Evolutionary conservation across 1,284 basidiomycete genomes (phyloP).

Genomic region (Stygiomarasmius scandens): DNA sequence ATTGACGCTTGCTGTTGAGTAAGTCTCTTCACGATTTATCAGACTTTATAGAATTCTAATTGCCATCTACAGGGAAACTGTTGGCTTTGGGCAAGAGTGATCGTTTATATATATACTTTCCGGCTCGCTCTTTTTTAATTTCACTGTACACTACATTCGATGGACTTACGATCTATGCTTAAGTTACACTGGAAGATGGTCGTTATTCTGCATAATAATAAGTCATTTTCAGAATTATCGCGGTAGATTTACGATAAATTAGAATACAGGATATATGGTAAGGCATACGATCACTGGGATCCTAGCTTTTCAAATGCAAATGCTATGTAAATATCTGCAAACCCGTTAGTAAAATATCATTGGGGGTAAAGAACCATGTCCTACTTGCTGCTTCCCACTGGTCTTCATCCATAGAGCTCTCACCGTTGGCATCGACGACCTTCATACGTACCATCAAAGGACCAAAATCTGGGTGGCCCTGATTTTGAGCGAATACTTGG

Average conservation of each 20-base stretch:
- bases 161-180: neutral
- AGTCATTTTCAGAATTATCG: neutral
- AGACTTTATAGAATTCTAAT: slow-evolving; percentile 5
- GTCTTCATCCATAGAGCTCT: slow-evolving; percentile 87
- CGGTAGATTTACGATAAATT: too few species aligned
- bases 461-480: slow-evolving; percentile 75
- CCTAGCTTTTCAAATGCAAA: slow-evolving; percentile 86
- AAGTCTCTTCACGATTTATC: slow-evolving; percentile 32
- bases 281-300: neutral
- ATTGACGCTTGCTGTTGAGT: slow-evolving; percentile 83
- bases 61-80: slow-evolving; percentile 56
- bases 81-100: slow-evolving; percentile 73
- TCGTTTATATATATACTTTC: slow-evolving; percentile 7
- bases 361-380: slow-evolving; percentile 35
- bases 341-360: slow-evolving; percentile 7
- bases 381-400: slow-evolving; percentile 97
- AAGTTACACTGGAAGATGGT: neutral
- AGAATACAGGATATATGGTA: neutral
- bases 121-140: slow-evolving; percentile 4
- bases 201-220: neutral
- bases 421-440: slow-evolving; percentile 81
- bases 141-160: slow-evolving; percentile 1
- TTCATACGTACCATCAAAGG: slow-evolving; percentile 85
- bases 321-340: slow-evolving; percentile 78
- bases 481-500: slow-evolving; percentile 80